phyloP scores from a whole-genome alignment of 495 filamentous ascomycete species.

The Chaetomidium leptoderma region DNA sequence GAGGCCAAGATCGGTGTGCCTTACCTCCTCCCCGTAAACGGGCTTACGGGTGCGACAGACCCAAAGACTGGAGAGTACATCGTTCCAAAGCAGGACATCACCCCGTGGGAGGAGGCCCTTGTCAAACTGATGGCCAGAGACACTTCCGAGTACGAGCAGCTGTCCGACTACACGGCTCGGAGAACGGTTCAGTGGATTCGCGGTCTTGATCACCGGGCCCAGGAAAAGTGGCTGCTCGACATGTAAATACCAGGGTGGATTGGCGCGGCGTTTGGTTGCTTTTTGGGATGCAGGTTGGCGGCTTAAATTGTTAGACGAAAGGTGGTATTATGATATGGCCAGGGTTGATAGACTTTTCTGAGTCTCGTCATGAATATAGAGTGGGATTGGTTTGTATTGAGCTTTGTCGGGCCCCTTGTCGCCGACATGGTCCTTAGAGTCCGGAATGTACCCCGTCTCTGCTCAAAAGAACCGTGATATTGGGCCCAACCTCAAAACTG shows the following conservation, averaged over 20 bases:
- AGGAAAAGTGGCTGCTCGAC: conserved; percentile 28
- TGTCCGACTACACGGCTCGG: conserved; percentile 13
- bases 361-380: no score
- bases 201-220: conserved; percentile 17
- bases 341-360: no score
- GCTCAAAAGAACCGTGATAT: no score
- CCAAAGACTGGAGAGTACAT: conserved; percentile 21
- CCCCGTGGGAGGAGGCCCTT: conserved; percentile 18
- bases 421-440: no score
- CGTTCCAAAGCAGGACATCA: conserved; percentile 24
- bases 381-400: no score
- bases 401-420: no score
- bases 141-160: conserved; percentile 12
- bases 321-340: no score
- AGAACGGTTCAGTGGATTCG: conserved; percentile 20
- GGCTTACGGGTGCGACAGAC: conserved; percentile 20
- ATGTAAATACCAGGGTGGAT: neutral
- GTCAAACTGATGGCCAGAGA: conserved; percentile 17
- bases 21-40: conserved; percentile 24
- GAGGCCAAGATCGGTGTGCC: conserved; percentile 30
- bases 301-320: no score
- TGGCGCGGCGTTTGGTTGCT: no score
- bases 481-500: no score
- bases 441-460: no score
- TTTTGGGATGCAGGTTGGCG: no score